Evolutionary conservation across 2,329 filamentous ascomycete species (phyloP).

Genomic region (Aspergillus fischeri): DNA sequence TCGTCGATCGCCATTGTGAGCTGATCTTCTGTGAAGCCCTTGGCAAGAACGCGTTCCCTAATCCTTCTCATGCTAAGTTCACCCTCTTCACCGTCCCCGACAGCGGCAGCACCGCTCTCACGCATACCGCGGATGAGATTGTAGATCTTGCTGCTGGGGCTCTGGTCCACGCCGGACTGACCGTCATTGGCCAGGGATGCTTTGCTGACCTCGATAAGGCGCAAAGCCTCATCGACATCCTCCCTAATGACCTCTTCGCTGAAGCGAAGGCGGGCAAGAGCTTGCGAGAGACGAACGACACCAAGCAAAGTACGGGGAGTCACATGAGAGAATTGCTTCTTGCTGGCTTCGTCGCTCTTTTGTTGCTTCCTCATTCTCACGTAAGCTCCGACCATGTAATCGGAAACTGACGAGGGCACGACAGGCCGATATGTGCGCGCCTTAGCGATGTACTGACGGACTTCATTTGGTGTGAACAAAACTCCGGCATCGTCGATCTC

Average conservation of each 20-base stretch:
- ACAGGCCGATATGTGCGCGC: constrained; percentile 84
- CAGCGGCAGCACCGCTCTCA: constrained; percentile 74
- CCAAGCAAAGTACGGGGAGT: constrained; percentile 91
- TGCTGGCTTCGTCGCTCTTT: constrained; percentile 82
- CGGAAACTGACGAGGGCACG: constrained; percentile 78
- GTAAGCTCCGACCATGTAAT: constrained; percentile 97
- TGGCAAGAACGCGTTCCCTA: constrained; percentile 85
- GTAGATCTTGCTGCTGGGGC: constrained; percentile 85
- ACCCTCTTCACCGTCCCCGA: constrained; percentile 66
- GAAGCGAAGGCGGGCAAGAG: constrained; percentile 87
- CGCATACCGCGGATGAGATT: constrained; percentile 87
- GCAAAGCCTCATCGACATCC: constrained; percentile 91
- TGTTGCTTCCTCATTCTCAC: constrained; percentile 90
- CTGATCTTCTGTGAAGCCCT: constrained; percentile 95
- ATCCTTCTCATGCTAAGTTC: constrained; percentile 87
- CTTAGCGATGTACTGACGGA: constrained; percentile 91
- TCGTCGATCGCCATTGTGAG: constrained; percentile 82
- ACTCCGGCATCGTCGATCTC: constrained; percentile 64
- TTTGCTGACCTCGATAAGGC: constrained; percentile 89
- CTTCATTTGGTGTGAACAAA: constrained; percentile 89
- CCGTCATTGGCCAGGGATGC: constrained; percentile 77
- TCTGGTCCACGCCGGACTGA: constrained; percentile 62
- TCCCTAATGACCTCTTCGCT: constrained; percentile 78
- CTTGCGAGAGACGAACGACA: constrained; percentile 87
- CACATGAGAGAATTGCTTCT: constrained; percentile 90